A percentile compares a stretch with the other conserved stretches of the same genome.
These are phyloP conservation scores for Nakazawaea anatomiae DNA, from an alignment of 805 yeast species.

Conservation along the genomic window DNA sequence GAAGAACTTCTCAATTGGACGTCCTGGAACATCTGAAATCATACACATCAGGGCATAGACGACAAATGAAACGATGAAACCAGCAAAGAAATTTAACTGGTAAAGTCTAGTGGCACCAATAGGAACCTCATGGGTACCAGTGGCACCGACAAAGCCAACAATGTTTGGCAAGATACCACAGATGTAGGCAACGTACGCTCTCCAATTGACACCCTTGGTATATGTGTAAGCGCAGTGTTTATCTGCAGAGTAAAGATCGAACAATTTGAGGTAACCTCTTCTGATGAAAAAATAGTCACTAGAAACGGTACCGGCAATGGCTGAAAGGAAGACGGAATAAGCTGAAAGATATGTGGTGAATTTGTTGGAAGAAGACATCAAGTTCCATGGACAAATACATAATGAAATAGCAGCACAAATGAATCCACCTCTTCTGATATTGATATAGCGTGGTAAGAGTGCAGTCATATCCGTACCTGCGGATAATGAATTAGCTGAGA, in stretches of 20 bases:
- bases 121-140: conserved; percentile 65
- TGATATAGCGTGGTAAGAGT: conserved; percentile 53
- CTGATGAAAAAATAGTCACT: conserved; percentile 69
- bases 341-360: conserved; percentile 80
- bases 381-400: conserved; percentile 79
- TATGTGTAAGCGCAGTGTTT: conserved; percentile 49
- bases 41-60: conserved; percentile 49
- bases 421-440: conserved; percentile 76
- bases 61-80: conserved; percentile 54
- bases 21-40: conserved; percentile 44
- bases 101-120: conserved; percentile 72
- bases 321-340: conserved; percentile 74
- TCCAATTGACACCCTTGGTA: conserved; percentile 71
- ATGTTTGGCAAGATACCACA: conserved; percentile 79
- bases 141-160: conserved; percentile 83
- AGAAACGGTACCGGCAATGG: conserved; percentile 73
- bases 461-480: conserved; percentile 74
- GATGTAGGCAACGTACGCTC: conserved; percentile 76
- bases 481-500: conserved; percentile 64
- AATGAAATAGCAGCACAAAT: conserved; percentile 69
- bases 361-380: conserved; percentile 60
- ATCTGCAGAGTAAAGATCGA: conserved; percentile 55
- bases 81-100: conserved; percentile 70
- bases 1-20: conserved; percentile 33
- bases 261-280: conserved; percentile 60